phyloP scores from a whole-genome alignment of 2,329 filamentous ascomycete genomes.

The Monilinia polystroma region DNA sequence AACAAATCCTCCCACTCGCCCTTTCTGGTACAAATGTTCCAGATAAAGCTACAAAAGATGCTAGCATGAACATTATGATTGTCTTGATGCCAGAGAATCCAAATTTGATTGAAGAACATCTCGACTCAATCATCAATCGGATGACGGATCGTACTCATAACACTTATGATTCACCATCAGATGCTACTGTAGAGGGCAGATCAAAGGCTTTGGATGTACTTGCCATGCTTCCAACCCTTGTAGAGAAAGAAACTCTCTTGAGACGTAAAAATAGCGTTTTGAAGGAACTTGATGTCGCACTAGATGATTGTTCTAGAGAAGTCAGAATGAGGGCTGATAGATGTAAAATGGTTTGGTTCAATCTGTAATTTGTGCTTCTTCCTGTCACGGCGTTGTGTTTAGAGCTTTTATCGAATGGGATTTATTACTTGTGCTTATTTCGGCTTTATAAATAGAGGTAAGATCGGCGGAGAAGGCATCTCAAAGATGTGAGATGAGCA shows the following conservation, averaged over 20 bases:
- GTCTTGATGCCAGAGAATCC: slow-evolving; percentile 30
- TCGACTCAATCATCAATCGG: slow-evolving; percentile 36
- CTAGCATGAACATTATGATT: slow-evolving; percentile 32
- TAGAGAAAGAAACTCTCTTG: slow-evolving; percentile 26
- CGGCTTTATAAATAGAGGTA: neutral
- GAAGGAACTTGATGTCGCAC: slow-evolving; percentile 33
- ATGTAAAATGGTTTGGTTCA: slow-evolving; percentile 35
- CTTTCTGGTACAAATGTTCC: slow-evolving; percentile 35
- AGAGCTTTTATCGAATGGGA: neutral
- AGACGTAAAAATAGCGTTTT: slow-evolving; percentile 30
- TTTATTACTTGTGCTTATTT: neutral
- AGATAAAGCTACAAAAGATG: slow-evolving; percentile 34
- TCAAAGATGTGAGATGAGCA: neutral
- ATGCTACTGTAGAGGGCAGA: slow-evolving; percentile 31
- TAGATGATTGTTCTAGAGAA: slow-evolving; percentile 34
- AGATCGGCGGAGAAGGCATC: neutral
- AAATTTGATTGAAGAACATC: slow-evolving; percentile 32
- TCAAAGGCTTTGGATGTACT: slow-evolving; percentile 37
- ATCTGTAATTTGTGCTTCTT: slow-evolving; percentile 9
- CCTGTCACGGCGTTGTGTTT: neutral
- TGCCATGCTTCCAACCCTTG: slow-evolving; percentile 29
- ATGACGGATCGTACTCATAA: slow-evolving; percentile 37
- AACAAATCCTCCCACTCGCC: slow-evolving; percentile 30
- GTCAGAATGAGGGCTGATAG: slow-evolving; percentile 34
- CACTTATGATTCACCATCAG: slow-evolving; percentile 35